Percentiles rank a stretch among this genome's conserved stretches.
Evolutionary conservation across 2,329 filamentous ascomycete genomes (phyloP).

Genomic region (Colletotrichum eremochloae): DNA sequence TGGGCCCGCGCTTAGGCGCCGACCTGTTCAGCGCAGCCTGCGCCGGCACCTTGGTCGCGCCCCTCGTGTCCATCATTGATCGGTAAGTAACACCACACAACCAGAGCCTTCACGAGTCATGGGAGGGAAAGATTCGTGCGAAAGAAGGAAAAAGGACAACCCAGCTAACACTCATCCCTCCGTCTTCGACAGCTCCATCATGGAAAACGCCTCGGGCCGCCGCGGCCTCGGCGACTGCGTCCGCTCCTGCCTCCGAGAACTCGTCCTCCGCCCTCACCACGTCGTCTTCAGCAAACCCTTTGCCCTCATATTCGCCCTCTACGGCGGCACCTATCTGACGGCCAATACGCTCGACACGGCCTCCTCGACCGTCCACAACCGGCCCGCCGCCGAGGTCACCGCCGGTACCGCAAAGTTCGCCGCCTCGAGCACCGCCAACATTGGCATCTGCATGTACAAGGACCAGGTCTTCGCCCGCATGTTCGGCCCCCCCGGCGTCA

Average conservation of each 20-base stretch:
- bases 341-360: constrained; percentile 90
- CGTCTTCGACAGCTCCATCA: constrained; percentile 72
- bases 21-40: constrained; percentile 78
- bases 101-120: background rate
- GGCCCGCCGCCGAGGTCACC: constrained; percentile 73
- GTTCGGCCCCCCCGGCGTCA: constrained; percentile 74
- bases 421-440: constrained; percentile 84
- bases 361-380: constrained; percentile 72
- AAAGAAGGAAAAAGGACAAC: background rate
- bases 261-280: constrained; percentile 71
- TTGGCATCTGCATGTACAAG: constrained; percentile 89
- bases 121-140: background rate
- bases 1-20: constrained; percentile 74
- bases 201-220: constrained; percentile 83
- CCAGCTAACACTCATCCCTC: background rate
- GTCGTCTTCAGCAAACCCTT: constrained; percentile 76
- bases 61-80: constrained; percentile 89
- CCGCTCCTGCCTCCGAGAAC: constrained; percentile 66
- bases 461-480: constrained; percentile 87
- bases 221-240: constrained; percentile 71
- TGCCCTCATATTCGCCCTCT: constrained; percentile 79
- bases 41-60: constrained; percentile 83
- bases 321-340: constrained; percentile 90
- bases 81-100: constrained; percentile 64
- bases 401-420: constrained; percentile 85